A percentile compares a stretch with the other conserved stretches of the same genome.
Conservation (phyloP, 78 protist genomes). For the Diacronema lutheri region DNA sequence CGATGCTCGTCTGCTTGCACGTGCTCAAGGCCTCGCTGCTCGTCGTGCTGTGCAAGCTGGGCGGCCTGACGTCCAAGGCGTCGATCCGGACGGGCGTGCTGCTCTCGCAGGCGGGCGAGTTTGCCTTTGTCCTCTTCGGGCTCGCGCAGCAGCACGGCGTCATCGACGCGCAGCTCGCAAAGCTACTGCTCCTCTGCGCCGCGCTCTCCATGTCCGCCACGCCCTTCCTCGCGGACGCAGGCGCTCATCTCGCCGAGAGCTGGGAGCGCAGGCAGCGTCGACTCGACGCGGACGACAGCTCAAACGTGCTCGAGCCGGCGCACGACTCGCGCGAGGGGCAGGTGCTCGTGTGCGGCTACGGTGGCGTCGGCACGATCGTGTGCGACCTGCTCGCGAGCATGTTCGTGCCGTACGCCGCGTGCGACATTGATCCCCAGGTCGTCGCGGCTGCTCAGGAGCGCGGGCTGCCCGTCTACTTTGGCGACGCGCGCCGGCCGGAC, state of each 20-base stretch:
- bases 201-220: constrained; percentile 15
- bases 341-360: constrained; percentile 11
- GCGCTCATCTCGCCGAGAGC: background rate
- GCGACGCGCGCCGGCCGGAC: constrained; percentile 21
- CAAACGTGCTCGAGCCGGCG: background rate
- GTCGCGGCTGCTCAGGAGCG: background rate
- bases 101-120: constrained; percentile 30
- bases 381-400: background rate
- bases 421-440: background rate
- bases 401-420: background rate
- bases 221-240: constrained; percentile 8
- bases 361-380: background rate
- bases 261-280: background rate
- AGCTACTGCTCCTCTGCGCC: background rate
- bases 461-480: constrained; percentile 12
- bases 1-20: background rate
- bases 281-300: background rate
- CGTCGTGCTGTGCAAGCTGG: background rate
- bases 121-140: constrained; percentile 10
- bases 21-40: background rate
- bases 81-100: constrained; percentile 17
- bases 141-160: constrained; percentile 15
- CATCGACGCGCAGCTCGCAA: background rate
- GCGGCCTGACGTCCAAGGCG: background rate
- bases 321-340: background rate